Evolutionary conservation across 2,329 filamentous ascomycete species (phyloP).

Genomic region (Corniculantispora saksenae): DNA sequence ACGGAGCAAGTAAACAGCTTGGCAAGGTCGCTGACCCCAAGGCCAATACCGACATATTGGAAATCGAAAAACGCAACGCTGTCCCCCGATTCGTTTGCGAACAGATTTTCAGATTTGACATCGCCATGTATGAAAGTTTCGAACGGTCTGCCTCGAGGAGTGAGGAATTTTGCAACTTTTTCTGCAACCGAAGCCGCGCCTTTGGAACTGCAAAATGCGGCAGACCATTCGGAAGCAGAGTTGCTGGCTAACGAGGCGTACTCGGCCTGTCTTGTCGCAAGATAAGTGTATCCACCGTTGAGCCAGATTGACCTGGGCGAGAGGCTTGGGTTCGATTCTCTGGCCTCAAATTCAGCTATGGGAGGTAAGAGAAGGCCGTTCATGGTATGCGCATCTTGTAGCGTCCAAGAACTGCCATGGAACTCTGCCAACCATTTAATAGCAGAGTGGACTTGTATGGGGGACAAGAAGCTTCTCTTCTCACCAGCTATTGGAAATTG

Average conservation of each 20-base stretch:
- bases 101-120: conserved; percentile 70
- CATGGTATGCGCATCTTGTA: conserved; percentile 31
- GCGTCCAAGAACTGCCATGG: conserved; percentile 55
- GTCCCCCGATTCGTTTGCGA: conserved; percentile 51
- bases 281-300: conserved; percentile 69
- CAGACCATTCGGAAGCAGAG: conserved; percentile 55
- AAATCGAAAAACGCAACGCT: conserved; percentile 68
- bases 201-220: conserved; percentile 43
- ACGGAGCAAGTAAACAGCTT: conserved; percentile 69
- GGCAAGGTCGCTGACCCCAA: conserved; percentile 66
- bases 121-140: conserved; percentile 68
- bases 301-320: conserved; percentile 51
- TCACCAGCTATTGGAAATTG: conserved; percentile 58
- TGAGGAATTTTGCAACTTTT: conserved; percentile 52
- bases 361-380: conserved; percentile 53
- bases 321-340: conserved; percentile 23
- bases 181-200: conserved; percentile 47
- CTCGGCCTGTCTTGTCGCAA: conserved; percentile 62
- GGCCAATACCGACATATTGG: conserved; percentile 65
- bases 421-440: conserved; percentile 65
- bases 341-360: conserved; percentile 50
- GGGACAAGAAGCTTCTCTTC: conserved; percentile 49
- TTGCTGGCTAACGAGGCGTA: conserved; percentile 50
- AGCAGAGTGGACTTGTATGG: conserved; percentile 51
- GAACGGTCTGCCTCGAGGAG: conserved; percentile 43